These are phyloP conservation scores for Apiotrichum siamense DNA, from an alignment of 1,284 basidiomycete species.

Conservation along the genomic window DNA sequence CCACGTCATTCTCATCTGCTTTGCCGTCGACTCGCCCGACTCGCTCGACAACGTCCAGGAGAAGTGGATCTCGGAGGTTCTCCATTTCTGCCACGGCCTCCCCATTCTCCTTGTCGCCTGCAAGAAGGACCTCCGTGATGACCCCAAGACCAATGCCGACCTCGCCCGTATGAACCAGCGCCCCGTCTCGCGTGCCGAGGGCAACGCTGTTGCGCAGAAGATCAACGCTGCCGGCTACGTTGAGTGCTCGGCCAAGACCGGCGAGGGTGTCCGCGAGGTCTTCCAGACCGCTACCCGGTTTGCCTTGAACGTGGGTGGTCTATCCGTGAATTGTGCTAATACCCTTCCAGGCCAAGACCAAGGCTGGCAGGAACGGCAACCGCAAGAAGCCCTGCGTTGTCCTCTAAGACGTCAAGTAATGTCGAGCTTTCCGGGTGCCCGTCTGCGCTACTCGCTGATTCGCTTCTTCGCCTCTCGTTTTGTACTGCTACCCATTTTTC, in stretches of 20 bases:
- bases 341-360: conserved; percentile 10
- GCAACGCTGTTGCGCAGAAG: conserved; percentile 79
- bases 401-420: conserved; percentile 49
- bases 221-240: conserved; percentile 83
- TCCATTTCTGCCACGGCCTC: conserved; percentile 81
- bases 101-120: conserved; percentile 88
- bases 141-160: conserved; percentile 66
- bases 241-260: conserved; percentile 83
- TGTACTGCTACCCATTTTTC: conserved; percentile 17
- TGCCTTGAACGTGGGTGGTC: conserved; percentile 56
- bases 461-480: conserved; percentile 6
- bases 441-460: too few species aligned
- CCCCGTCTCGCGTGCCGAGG: conserved; percentile 67
- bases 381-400: conserved; percentile 50
- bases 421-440: too few species aligned
- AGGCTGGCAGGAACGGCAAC: conserved; percentile 10
- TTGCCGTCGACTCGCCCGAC: conserved; percentile 85
- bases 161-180: conserved; percentile 72
- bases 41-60: conserved; percentile 92
- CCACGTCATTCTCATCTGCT: conserved; percentile 89
- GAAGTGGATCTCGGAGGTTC: conserved; percentile 94
- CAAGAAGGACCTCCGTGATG: conserved; percentile 78
- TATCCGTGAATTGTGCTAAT: neutral
- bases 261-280: conserved; percentile 83
- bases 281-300: conserved; percentile 84